Conservation (phyloP, 176 grass and related monocot species). For the Oryza brachyantha region DNA sequence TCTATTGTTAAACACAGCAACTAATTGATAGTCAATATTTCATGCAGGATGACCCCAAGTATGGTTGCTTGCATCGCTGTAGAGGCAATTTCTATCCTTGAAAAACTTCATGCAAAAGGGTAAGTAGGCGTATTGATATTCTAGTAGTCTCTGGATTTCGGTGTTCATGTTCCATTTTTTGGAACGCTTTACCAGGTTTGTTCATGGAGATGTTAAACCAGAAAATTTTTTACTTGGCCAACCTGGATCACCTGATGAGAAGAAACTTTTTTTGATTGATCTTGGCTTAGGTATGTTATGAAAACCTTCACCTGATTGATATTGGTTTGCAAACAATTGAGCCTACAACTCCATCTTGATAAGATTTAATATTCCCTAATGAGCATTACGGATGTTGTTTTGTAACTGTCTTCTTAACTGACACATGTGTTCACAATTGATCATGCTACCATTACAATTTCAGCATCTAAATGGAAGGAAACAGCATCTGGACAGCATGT, state of each 20-base stretch:
- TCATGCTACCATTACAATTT: constrained; percentile 12
- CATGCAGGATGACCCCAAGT: constrained; percentile 72
- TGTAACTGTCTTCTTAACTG: constrained; percentile 8
- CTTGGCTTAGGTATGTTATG: constrained; percentile 80
- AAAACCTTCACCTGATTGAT: constrained; percentile 15
- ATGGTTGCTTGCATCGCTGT: constrained; percentile 99
- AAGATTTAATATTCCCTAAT: constrained; percentile 5
- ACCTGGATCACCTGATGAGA: constrained; percentile 91
- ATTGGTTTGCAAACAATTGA: background rate
- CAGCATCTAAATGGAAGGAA: constrained; percentile 99
- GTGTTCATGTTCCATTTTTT: constrained; percentile 8
- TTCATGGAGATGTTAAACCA: constrained; percentile 98
- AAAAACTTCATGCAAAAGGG: constrained; percentile 94
- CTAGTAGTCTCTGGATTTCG: background rate
- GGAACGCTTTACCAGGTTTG: constrained; percentile 68
- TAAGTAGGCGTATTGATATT: constrained; percentile 28
- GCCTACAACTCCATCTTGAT: constrained; percentile 2
- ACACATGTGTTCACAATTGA: constrained; percentile 1
- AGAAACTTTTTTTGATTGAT: constrained; percentile 97
- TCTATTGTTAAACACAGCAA: constrained; percentile 21
- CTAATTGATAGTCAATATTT: constrained; percentile 27
- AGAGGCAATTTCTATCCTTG: constrained; percentile 94
- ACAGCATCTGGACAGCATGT: constrained; percentile 80
- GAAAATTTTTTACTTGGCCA: constrained; percentile 99
- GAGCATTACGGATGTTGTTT: background rate